Conservation (phyloP, 371 early-diverging fungal species). For the Lichtheimia corymbifera region DNA sequence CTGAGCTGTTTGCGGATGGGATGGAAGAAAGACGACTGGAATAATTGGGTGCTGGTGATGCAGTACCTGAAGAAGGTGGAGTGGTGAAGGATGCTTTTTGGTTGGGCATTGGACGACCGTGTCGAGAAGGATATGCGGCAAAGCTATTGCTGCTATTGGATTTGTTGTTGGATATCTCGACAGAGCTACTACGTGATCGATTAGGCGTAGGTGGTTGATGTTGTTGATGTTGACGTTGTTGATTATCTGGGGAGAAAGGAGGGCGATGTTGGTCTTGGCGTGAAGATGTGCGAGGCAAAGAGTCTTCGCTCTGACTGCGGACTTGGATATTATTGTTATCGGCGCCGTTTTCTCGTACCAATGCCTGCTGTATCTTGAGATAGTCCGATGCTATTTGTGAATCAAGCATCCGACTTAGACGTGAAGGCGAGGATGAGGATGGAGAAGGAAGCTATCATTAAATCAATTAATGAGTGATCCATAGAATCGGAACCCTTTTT, state of each 20-base stretch:
- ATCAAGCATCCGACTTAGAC: slow-evolving; percentile 19
- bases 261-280: neutral
- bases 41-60: slow-evolving; percentile 1
- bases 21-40: slow-evolving; percentile 11
- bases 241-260: slow-evolving; percentile 1
- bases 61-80: slow-evolving; percentile 11
- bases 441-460: neutral
- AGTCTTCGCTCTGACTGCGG: slow-evolving; percentile 6
- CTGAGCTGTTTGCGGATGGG: slow-evolving; percentile 14
- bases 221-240: slow-evolving; percentile 9
- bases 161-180: slow-evolving; percentile 18
- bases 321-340: slow-evolving; percentile 9
- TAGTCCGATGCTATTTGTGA: slow-evolving; percentile 21
- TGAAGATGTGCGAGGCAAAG: neutral
- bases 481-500: slow-evolving; percentile 5
- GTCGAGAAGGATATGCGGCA: slow-evolving; percentile 14
- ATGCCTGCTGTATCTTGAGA: slow-evolving; percentile 15
- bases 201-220: slow-evolving; percentile 32
- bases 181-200: slow-evolving; percentile 43
- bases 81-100: slow-evolving; percentile 1
- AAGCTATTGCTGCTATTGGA: neutral
- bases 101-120: neutral
- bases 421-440: neutral
- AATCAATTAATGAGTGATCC: neutral
- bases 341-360: slow-evolving; percentile 9